Conservation (phyloP, 306 rosid genomes). For the Quillaja saponaria region DNA sequence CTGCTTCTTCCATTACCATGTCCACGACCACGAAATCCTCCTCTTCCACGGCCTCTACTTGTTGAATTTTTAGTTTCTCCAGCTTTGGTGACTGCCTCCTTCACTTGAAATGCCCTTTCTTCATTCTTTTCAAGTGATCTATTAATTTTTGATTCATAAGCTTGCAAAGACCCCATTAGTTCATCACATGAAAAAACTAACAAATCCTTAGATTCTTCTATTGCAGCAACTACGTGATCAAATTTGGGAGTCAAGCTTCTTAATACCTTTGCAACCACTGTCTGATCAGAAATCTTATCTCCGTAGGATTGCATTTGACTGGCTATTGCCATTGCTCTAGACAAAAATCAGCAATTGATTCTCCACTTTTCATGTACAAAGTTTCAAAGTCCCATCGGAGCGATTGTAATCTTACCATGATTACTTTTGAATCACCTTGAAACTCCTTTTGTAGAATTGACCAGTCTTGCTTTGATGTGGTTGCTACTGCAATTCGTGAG, state of each 20-base stretch:
- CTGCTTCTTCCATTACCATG: background rate
- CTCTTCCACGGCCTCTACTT: background rate
- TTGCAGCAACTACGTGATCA: background rate
- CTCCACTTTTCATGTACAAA: background rate
- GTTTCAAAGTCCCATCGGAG: background rate
- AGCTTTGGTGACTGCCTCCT: background rate
- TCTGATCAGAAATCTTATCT: constrained; percentile 4
- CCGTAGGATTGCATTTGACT: background rate
- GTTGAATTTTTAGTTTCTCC: background rate
- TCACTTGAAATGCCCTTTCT: background rate
- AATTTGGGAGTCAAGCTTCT: background rate
- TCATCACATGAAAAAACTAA: constrained; percentile 2
- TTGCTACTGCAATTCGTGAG: background rate
- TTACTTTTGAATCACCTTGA: background rate
- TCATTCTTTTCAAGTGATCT: background rate
- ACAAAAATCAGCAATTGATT: background rate
- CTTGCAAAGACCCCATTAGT: constrained; percentile 6
- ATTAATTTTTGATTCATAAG: background rate
- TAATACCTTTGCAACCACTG: background rate
- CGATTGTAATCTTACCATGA: background rate
- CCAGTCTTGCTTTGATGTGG: background rate
- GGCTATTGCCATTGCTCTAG: background rate
- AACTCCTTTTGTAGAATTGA: background rate
- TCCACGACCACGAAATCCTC: background rate
- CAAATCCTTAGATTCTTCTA: constrained; percentile 6